Evolutionary conservation across 306 rosid species (phyloP).

Genomic region (Parietaria judaica): DNA sequence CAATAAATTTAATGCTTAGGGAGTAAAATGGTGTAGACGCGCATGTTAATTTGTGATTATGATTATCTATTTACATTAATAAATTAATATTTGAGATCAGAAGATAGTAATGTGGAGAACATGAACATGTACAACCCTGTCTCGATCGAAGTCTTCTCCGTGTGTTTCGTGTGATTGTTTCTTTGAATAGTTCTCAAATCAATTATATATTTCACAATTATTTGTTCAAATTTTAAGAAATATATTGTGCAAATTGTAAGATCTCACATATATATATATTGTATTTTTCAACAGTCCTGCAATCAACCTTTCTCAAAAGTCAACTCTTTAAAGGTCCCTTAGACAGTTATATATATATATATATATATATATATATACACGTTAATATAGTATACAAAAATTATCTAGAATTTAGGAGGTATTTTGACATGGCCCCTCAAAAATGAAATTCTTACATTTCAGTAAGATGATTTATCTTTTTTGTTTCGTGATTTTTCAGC

Average conservation of each 20-base stretch:
- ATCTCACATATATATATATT: neutral
- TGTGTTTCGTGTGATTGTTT: constrained; percentile 8
- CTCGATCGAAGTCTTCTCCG: constrained; percentile 21
- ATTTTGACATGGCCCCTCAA: constrained; percentile 1
- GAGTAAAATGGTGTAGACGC: too few species aligned
- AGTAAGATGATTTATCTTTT: neutral
- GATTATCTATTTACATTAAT: too few species aligned
- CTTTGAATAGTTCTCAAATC: neutral
- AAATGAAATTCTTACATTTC: neutral
- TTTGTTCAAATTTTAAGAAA: constrained; percentile 12
- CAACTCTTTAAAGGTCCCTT: constrained; percentile 14
- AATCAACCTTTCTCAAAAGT: constrained; percentile 6
- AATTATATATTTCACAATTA: neutral
- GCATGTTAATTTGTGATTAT: too few species aligned
- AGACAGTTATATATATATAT: too few species aligned
- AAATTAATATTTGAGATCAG: too few species aligned
- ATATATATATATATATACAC: too few species aligned
- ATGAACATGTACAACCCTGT: constrained; percentile 13
- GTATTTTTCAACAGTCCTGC: constrained; percentile 1
- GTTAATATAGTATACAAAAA: neutral
- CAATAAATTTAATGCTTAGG: too few species aligned
- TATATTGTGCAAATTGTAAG: constrained; percentile 11
- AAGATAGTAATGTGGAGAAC: constrained; percentile 4
- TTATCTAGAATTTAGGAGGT: neutral
- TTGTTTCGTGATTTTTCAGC: neutral